Base-by-base conservation (phyloP, 805 yeast species). In the Starmerella floris region DNA sequence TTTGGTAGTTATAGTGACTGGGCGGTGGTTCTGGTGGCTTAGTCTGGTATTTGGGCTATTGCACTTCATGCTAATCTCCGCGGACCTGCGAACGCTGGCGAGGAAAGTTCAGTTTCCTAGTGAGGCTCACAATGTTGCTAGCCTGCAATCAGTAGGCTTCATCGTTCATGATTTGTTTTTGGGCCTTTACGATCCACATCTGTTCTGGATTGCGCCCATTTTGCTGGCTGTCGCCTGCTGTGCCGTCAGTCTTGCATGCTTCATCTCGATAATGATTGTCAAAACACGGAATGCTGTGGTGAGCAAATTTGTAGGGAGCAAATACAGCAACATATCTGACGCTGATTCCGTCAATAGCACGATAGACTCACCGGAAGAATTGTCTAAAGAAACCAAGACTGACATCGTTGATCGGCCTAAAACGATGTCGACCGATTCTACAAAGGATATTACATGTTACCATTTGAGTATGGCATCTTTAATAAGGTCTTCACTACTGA, bases 51-150 rank as follows among this genome's bases (percentile, higher is more conserved):
- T 69, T n/a, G 25, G 33, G 2, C 26, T 45, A 9, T 17, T 46
- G 13, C 56, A 56, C n/a, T 53, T 68, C 0, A 42, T 62, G 0
- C 54, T 74, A 20, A 45, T 51, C 8, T 35, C 25, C 5, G 40
- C 49, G 11, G 4, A 38, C 1, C 38, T 50, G 9, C 48, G 62
- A 5, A 22, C 42, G 16, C 2, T 49, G 4, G 20, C 53, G 2
- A 42, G 58, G 9, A 5, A 32, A 4, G 33, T 58, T 2, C 61
- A 56, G 36, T 37, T 55, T 5, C 62, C 62, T 3, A 48, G 53
- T 15, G 62, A 58, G 39, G 30, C 50, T 16, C 28, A 37, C 8
- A 58, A 57, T 40, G 43, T 50, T 21, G 41, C 42, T 5, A 51
- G 59, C 33, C 40, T 56, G 49, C 23, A 17, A 16, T 15, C 32